Conservation (phyloP, 2,329 filamentous ascomycete species). For the Tolypocladium amazonense region DNA sequence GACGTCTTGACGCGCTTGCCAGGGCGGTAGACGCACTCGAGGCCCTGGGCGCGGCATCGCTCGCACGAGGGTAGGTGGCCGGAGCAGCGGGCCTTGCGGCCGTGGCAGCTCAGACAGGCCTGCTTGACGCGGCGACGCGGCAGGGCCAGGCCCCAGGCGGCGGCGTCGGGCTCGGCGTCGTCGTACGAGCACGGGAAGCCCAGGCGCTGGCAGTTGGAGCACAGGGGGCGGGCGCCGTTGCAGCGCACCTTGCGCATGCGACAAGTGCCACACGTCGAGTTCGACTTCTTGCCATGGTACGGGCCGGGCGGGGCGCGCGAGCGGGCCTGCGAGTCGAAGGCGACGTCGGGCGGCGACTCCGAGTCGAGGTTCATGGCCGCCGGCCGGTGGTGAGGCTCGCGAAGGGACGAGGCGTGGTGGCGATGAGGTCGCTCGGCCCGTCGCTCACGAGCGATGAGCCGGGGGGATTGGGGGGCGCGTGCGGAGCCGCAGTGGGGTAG, state of each 20-base stretch:
- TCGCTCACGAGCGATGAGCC: not conserved
- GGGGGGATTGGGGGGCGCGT: not conserved
- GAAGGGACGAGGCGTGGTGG: not conserved
- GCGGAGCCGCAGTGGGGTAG: too few relatives aligned
- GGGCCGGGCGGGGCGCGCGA: not conserved
- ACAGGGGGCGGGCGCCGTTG: conserved; percentile 41
- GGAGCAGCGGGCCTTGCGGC: conserved; percentile 47
- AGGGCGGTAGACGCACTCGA: conserved; percentile 44
- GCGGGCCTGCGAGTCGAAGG: not conserved
- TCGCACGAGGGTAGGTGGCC: conserved; percentile 47
- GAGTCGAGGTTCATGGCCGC: conserved; percentile 3
- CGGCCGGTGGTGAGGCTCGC: not conserved
- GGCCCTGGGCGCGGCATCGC: conserved; percentile 36
- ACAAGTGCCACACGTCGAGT: conserved; percentile 42
- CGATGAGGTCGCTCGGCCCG: not conserved
- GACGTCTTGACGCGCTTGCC: conserved; percentile 27
- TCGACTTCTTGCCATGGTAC: conserved; percentile 14
- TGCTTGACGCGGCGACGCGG: conserved; percentile 44
- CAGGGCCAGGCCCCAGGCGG: conserved; percentile 31
- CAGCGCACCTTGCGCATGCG: conserved; percentile 48
- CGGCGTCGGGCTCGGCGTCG: conserved; percentile 29
- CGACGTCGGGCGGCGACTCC: not conserved
- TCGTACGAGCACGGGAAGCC: conserved; percentile 48
- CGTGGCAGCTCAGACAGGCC: conserved; percentile 47
- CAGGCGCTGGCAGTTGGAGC: conserved; percentile 48